Base-by-base conservation (phyloP, 192 early-diverging fungal genomes). In the Coemansia sp. region DNA sequence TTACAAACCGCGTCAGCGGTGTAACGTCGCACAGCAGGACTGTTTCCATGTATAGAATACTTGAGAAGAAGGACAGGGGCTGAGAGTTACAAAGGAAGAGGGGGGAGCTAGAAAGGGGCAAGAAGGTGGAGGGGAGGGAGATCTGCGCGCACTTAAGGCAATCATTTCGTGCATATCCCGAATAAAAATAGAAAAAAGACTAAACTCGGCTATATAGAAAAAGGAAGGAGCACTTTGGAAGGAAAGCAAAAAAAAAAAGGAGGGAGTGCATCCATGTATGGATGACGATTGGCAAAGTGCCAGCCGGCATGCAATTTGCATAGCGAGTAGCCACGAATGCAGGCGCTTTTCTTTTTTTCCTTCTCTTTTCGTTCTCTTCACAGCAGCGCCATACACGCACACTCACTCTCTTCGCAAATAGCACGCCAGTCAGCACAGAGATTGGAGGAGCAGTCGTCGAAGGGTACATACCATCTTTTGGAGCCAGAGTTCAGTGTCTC, bases 241-340 rank as follows among this genome's bases (percentile, higher is more conserved):
- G 40, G 59, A 45, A 56, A 54, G 54, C 11, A 12, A 64, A 31
- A 47, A 61, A 6, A 40, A 45, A 46, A 22, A 64, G 46, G 29
- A 24, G 46, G 46, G 45, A 10, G 43, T 43, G 43, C 6, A 31
- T 29, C 51, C 6, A 46, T 51, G 65, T 45, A 60, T 46, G 42
- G 25, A 67, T 42, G 46, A 24, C 25, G 60, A 47, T 39, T 43
- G 57, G 46, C 58, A 60, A 32, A 60, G 35, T 32, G 51, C 51
- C 51, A 53, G 15, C 51, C 27, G 27, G 51, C 51, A 53, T 53
- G 51, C 51, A 27, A 25, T 27, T 31, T 53, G 51, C 51, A 53
- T 15, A 53, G 14, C 15, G 17, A 49, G 7, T 35, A 49, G 12
- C 11, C 2, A 24, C 9, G 47, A 4, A 12, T 49, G 32, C 32